Evolutionary conservation across 192 early-diverging fungal genomes (phyloP), one percentile per base, ranked within the genome.

Genomic region (Chytriomyces sp.): DNA sequence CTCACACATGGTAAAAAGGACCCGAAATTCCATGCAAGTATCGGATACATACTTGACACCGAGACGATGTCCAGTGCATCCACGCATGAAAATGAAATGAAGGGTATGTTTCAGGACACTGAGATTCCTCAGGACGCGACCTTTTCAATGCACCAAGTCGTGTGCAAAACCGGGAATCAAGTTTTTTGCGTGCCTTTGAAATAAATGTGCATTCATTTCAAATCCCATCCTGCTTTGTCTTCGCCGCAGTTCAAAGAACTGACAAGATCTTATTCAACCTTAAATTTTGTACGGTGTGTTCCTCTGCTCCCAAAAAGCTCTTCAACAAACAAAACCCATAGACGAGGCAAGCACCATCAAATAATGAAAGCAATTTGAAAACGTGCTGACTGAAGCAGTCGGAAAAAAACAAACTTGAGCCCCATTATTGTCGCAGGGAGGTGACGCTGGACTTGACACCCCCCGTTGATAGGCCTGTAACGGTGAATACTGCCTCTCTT

Each of bases 111-210:
- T 20, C 46, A 53, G 9, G 28, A n/a, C 10, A n/a, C 67, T 9
- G 35, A n/a, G 11, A 16, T 24, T 11, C 49, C 44, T 20, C 44
- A 20, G 69, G 49, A 23, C 26, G 9, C 45, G 8, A 53, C 69
- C 1, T 70, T 70, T 70, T 13, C 46, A 23, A 8, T 70, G 2
- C n/a, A 28, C 26, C 23, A 70, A 53, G 53, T 70, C 2, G 23
- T 20, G 7, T 70, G 69, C 50, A 70, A 70, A 57, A 70, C 69
- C 1, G 69, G 69, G 26, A 53, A 70, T 53, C 46, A 70, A 35
- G 10, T 70, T 1, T 70, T 53, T 43, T 49, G 50, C 13, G 7
- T 70, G 7, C 69, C 69, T 9, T 26, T 70, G 16, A 16, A 16
- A 0, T 59, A 16, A 59, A 59, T 2, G 16, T 59, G 13, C 20